Evolutionary conservation across 1,139 yeast species (phyloP).

Genomic region (Yamadazyma blattariae): DNA sequence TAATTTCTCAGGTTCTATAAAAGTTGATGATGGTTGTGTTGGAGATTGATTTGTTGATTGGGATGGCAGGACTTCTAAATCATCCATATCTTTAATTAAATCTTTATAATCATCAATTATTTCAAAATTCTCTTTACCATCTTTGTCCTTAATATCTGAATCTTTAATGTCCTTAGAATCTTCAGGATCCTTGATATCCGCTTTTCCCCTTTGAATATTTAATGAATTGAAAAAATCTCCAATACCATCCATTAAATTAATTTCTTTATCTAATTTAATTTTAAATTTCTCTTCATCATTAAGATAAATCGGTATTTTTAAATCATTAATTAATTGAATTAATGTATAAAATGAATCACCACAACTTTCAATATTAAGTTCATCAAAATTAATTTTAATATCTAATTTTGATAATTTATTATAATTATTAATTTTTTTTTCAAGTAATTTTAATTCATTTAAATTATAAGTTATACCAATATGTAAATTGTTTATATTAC

Average conservation of each 20-base stretch:
- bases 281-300: conserved; percentile 56
- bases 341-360: conserved; percentile 83
- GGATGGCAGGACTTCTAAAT: conserved; percentile 5
- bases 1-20: conserved; percentile 5
- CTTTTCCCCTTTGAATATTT: neutral
- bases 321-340: conserved; percentile 63
- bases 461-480: conserved; percentile 36
- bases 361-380: conserved; percentile 58
- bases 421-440: conserved; percentile 8
- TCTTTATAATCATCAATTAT: conserved; percentile 23
- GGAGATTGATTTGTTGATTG: conserved; percentile 3
- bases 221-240: conserved; percentile 26
- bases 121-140: conserved; percentile 6
- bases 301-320: conserved; percentile 64
- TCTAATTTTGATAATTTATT: conserved; percentile 30
- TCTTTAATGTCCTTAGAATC: conserved; percentile 21
- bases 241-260: conserved; percentile 50
- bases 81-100: conserved; percentile 9
- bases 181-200: neutral
- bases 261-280: conserved; percentile 26
- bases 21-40: neutral
- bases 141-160: neutral
- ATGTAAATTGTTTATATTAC: conserved; percentile 39
- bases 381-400: conserved; percentile 48
- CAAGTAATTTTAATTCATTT: conserved; percentile 7